These are phyloP conservation scores for Brasilioporus rufonigricans DNA, from an alignment of 768 basidiomycete genomes.

Conservation along the genomic window DNA sequence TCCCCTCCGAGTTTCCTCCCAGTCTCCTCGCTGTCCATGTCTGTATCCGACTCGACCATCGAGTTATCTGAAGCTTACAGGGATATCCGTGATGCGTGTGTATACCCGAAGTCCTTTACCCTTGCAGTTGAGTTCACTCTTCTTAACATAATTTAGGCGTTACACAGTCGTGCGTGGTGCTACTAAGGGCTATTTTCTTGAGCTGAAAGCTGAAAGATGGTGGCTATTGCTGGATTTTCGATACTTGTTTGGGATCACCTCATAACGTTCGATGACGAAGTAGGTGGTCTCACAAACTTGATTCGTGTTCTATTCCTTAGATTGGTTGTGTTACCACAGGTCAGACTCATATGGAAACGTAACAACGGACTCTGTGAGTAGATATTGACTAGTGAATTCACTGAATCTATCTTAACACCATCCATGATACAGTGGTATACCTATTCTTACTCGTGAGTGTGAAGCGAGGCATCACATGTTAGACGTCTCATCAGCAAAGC, in stretches of 20 bases:
- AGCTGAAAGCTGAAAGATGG: constrained; percentile 35
- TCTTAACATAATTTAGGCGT: background rate
- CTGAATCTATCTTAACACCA: background rate
- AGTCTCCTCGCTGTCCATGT: constrained; percentile 3
- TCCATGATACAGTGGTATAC: constrained; percentile 26
- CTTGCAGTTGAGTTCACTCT: background rate
- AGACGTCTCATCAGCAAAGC: background rate
- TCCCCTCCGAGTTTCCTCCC: background rate
- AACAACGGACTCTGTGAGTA: constrained; percentile 34
- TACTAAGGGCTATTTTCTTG: too few species aligned
- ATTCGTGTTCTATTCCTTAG: background rate
- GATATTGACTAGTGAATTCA: background rate
- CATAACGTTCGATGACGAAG: constrained; percentile 39
- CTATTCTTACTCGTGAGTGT: constrained; percentile 38
- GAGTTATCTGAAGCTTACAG: background rate
- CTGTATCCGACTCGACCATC: background rate
- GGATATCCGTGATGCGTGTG: background rate
- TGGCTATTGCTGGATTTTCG: constrained; percentile 51
- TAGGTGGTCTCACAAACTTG: constrained; percentile 13
- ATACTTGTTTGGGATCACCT: constrained; percentile 49
- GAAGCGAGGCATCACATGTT: background rate
- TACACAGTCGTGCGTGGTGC: constrained; percentile 13
- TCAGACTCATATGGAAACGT: constrained; percentile 39
- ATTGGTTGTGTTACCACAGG: constrained; percentile 15
- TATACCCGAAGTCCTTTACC: too few species aligned